Base-by-base conservation (phyloP, 2,329 filamentous ascomycete species). In the Colletotrichum horii region DNA sequence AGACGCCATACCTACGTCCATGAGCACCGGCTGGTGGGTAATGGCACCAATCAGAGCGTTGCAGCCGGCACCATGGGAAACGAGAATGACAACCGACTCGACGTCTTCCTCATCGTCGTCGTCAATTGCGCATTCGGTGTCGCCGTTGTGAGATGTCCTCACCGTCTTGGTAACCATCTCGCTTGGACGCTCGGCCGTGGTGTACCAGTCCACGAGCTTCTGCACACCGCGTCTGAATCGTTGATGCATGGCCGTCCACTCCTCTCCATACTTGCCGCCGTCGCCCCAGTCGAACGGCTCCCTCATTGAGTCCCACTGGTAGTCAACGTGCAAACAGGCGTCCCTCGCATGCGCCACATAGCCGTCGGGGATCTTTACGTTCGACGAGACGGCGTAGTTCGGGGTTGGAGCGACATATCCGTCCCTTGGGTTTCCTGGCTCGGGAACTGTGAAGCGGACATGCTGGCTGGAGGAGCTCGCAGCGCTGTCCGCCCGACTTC, bases 211-310 rank as follows among this genome's bases (percentile, higher is more conserved):
- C 15, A 98, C 88, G 86, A 98, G 90, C 60, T 92, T 91, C 78
- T 94, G 93, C 52, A 98, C 84, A 1, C 96, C 96, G 76, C 89
- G 91, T 48, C 96, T 91, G 80, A 98, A 98, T 26, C 97, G 91
- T 82, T 93, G 93, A 84, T 99, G 97, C 97, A 99, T 98, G 5
- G 92, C 89, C 34, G 95, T 94, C 97, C 97, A 99, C 84, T 98
- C 97, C 84, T 99, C 97, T 1, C 95, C 96, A 79, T 95, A 94
- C 58, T 93, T 90, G 52, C 96, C 97, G 12, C 96, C 96, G 80
- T 95, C 93, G 8, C 96, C 96, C 94, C 97, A 98, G 77, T 93
- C 89, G 58, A 95, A 89, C 0, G 94, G 92, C 4, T 90, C 87
- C 16, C 94, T 91, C 89, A 96, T 96, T 75, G 96, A 98, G 81